Percentiles rank a stretch among this genome's conserved stretches.
phyloP scores from a whole-genome alignment of 2,329 filamentous ascomycete species.

The Aspergillus caelatus region DNA sequence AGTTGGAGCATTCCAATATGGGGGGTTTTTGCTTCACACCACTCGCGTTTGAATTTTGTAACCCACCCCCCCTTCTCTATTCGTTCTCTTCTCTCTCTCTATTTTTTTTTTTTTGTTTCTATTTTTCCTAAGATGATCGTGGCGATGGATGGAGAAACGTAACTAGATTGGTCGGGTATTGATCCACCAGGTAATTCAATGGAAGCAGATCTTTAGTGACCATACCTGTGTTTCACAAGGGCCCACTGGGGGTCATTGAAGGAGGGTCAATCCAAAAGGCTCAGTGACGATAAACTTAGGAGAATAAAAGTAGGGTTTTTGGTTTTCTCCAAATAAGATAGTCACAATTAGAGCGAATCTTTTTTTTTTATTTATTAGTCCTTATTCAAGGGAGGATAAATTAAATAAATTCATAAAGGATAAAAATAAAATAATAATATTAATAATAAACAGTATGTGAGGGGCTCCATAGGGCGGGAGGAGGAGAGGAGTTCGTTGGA shows the following conservation, averaged over 20 bases:
- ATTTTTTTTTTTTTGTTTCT: slow-evolving; percentile 5
- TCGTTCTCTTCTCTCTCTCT: background rate
- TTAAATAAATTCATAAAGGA: slow-evolving; percentile 6
- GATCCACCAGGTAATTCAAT: background rate
- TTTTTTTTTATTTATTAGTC: background rate
- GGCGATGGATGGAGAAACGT: background rate
- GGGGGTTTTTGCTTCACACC: background rate
- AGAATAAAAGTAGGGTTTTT: slow-evolving; percentile 10
- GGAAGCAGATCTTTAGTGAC: slow-evolving; percentile 2
- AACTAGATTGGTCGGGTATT: slow-evolving; percentile 3
- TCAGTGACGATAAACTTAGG: slow-evolving; percentile 9
- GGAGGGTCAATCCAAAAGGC: background rate
- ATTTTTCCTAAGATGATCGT: slow-evolving; percentile 6
- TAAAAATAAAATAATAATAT: background rate
- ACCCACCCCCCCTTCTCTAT: background rate
- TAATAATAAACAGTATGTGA: background rate
- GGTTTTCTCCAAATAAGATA: background rate
- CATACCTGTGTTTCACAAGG: slow-evolving; percentile 7
- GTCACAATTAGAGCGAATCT: background rate
- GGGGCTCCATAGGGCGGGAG: slow-evolving; percentile 5
- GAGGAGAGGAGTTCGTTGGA: slow-evolving; percentile 11
- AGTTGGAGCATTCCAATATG: slow-evolving; percentile 21
- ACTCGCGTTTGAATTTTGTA: background rate
- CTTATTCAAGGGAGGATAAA: background rate
- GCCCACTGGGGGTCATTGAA: slow-evolving; percentile 5